Percentiles rank a stretch among this genome's conserved stretches.
These are phyloP conservation scores for Debaryomycetaceae sp. DNA, from an alignment of 1,139 yeast species.

Conservation along the genomic window DNA sequence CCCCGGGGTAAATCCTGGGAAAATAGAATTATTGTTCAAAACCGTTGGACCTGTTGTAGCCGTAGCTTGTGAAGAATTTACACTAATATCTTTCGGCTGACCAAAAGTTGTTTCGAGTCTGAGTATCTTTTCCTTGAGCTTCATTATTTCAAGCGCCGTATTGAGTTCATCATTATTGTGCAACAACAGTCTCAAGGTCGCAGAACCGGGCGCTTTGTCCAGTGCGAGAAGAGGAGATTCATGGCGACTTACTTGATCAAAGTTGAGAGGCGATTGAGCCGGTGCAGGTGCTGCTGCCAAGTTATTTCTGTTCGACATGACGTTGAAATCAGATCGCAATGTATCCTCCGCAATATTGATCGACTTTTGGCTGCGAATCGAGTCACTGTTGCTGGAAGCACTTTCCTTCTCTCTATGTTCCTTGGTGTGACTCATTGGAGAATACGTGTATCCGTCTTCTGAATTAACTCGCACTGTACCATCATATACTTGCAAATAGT, in stretches of 20 bases:
- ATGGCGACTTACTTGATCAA: background rate
- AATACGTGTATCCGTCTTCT: too few relatives aligned
- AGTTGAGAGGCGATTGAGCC: background rate
- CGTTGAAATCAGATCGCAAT: too few relatives aligned
- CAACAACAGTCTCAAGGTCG: too few relatives aligned
- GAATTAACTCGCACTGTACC: too few relatives aligned
- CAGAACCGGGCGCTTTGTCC: too few relatives aligned
- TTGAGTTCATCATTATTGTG: background rate
- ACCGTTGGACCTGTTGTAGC: background rate
- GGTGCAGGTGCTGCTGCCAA: background rate
- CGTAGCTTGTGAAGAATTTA: background rate
- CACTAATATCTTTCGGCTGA: background rate
- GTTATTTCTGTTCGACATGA: too few relatives aligned
- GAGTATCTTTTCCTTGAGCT: background rate
- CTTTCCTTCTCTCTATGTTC: too few relatives aligned
- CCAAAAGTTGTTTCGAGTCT: background rate
- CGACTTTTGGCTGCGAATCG: too few relatives aligned
- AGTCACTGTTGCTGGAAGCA: too few relatives aligned
- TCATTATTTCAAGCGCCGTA: background rate
- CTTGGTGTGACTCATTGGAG: too few relatives aligned
- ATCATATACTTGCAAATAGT: slow-evolving; percentile 11
- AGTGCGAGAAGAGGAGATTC: background rate
- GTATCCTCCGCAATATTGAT: too few relatives aligned
- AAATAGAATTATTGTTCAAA: background rate
- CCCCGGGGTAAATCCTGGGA: background rate